phyloP scores from a whole-genome alignment of 2,329 filamentous ascomycete species.

The Epichloe sylvatica region DNA sequence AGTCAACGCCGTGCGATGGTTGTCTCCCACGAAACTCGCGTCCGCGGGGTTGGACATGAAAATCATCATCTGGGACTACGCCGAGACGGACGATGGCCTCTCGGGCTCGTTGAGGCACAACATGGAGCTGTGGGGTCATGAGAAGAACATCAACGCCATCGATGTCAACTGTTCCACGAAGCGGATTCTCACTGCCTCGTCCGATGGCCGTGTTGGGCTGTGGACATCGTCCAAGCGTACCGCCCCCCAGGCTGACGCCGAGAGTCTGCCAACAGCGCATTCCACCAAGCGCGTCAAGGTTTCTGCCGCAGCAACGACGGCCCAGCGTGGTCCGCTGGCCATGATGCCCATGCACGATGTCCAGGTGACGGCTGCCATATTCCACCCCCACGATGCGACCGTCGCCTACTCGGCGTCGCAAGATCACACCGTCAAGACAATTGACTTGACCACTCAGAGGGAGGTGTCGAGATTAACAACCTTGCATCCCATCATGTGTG shows the following conservation, averaged over 20 bases:
- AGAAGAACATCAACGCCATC: conserved; percentile 57
- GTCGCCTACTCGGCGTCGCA: conserved; percentile 85
- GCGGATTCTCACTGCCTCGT: conserved; percentile 71
- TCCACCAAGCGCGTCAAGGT: conserved; percentile 66
- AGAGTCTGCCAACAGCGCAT: conserved; percentile 52
- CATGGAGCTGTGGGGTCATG: conserved; percentile 76
- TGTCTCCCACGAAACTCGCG: conserved; percentile 64
- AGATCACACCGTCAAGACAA: conserved; percentile 81
- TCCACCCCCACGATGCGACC: conserved; percentile 72
- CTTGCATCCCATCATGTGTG: conserved; percentile 66
- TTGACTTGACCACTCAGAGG: conserved; percentile 70
- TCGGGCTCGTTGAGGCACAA: conserved; percentile 53
- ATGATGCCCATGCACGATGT: conserved; percentile 59
- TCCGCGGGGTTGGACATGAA: conserved; percentile 77
- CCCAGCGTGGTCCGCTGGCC: conserved; percentile 68
- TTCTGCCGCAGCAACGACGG: conserved; percentile 26
- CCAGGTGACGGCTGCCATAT: conserved; percentile 65
- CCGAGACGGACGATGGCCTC: conserved; percentile 47
- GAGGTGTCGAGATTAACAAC: conserved; percentile 75
- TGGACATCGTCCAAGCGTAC: conserved; percentile 74
- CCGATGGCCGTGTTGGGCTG: conserved; percentile 71
- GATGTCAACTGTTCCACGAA: conserved; percentile 59
- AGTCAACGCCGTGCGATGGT: conserved; percentile 70
- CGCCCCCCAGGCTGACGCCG: conserved; percentile 54
- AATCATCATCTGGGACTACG: conserved; percentile 80